Percentiles rank a stretch among this genome's conserved stretches.
phyloP scores from a whole-genome alignment of 2,329 filamentous ascomycete genomes.

The Colletotrichum sp. region DNA sequence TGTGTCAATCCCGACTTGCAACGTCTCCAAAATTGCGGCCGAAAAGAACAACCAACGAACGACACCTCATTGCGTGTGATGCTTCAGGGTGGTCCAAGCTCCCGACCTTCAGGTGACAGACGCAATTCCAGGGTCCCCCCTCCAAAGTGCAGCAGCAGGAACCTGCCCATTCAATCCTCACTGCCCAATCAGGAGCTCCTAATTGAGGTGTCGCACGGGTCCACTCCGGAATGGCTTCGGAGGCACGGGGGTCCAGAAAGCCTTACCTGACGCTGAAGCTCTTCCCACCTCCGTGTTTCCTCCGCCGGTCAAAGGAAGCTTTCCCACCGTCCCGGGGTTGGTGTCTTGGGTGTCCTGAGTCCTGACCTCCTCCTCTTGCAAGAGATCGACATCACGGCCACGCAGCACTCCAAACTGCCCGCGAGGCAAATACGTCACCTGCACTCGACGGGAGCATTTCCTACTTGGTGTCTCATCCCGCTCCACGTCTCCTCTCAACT shows the following conservation, averaged over 20 bases:
- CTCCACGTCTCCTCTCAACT: neutral
- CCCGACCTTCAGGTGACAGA: neutral
- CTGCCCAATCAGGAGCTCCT: neutral
- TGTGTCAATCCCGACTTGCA: neutral
- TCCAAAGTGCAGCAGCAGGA: neutral
- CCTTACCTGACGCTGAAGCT: constrained; percentile 1
- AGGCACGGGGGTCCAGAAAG: neutral
- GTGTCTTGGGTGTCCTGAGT: neutral
- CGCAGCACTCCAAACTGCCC: neutral
- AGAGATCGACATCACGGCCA: neutral
- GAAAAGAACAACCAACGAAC: neutral
- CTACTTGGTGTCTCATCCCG: constrained; percentile 2
- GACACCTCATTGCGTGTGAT: neutral
- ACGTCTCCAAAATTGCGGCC: neutral
- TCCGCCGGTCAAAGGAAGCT: neutral
- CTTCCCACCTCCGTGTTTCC: neutral
- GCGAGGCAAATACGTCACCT: neutral
- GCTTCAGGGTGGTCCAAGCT: neutral
- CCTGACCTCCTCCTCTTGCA: neutral
- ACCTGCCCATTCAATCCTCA: neutral
- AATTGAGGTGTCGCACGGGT: neutral
- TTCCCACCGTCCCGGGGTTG: neutral
- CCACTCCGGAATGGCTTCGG: neutral
- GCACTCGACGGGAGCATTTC: neutral
- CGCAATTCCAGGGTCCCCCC: neutral